Evolutionary conservation across 208 protist species (phyloP), one percentile per base, ranked within the genome.

Genomic region (Leishmania turanica): DNA sequence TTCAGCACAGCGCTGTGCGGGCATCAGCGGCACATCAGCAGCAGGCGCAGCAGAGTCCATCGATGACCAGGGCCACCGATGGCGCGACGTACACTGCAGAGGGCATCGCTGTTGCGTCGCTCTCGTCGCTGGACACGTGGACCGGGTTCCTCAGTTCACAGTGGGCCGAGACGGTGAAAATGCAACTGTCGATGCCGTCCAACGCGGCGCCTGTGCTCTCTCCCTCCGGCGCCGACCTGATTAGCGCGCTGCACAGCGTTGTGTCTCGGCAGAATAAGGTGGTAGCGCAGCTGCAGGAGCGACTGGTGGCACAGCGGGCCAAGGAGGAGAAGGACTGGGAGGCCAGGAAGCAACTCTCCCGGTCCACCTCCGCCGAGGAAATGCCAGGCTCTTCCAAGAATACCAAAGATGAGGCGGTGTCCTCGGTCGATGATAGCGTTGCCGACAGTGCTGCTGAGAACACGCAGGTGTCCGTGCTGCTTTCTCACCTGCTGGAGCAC

Each of bases 101-200:
- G 27, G 31, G 31, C 60, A 3, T 53, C 40, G 60, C 27, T 3
- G 58, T 1, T 40, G 37, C 49, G 31, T 37, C 40, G 7, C 60
- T 13, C 7, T 77, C 68, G 47, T 56, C 79, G 79, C 58, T 86
- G 15, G 89, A 92, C 74, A 92, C 89, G 68, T 92, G 89, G 89
- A 84, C 79, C 6, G 58, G 76, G 51, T 88, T 85, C 60, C 62
- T 92, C 17, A 64, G 71, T 21, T 27, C 66, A 37, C 79, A 89
- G 72, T 85, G 82, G 82, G 65, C 37, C 17, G 82, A 80, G 47
- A 19, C 77, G 1, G 75, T 85, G 34, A 80, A 81, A 13, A 49
- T 34, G 11, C 70, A 53, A 6, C 13, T 24, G 24, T 34, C 19
- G 37, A 54, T 40, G 40, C 19, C 80, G 8, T 40, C 71, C 8